Percentiles rank a stretch among this genome's conserved stretches.
phyloP scores from a whole-genome alignment of 1,139 yeast genomes.

The Nakaseomyces glabratus region DNA sequence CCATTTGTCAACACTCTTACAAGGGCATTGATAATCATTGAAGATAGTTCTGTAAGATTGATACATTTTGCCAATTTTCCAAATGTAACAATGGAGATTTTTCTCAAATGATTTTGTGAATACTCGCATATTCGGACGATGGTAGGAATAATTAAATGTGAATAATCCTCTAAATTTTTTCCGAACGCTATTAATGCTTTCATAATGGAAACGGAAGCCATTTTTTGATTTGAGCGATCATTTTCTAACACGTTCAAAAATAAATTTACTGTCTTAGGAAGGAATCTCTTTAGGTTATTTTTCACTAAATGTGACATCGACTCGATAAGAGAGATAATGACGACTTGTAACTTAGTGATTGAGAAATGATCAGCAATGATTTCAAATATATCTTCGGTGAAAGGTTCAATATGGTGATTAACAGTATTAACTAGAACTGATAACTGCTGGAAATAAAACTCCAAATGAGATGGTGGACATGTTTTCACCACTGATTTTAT shows the following conservation, averaged over 20 bases:
- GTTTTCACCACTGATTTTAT: constrained; percentile 75
- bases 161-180: constrained; percentile 76
- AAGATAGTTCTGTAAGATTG: constrained; percentile 77
- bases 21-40: constrained; percentile 82
- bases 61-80: constrained; percentile 74
- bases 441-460: constrained; percentile 82
- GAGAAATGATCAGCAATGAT: constrained; percentile 70
- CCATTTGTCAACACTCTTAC: constrained; percentile 54
- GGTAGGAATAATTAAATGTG: constrained; percentile 77
- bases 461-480: constrained; percentile 75
- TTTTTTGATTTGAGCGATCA: constrained; percentile 56
- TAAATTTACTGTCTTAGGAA: constrained; percentile 70
- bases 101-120: constrained; percentile 48
- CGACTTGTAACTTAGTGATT: constrained; percentile 59
- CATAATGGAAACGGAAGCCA: constrained; percentile 67
- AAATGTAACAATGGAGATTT: constrained; percentile 73
- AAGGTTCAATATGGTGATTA: constrained; percentile 82
- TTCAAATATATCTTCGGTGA: constrained; percentile 64
- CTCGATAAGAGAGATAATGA: constrained; percentile 74
- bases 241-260: constrained; percentile 70
- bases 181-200: constrained; percentile 88
- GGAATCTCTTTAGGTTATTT: constrained; percentile 80
- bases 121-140: constrained; percentile 73
- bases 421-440: constrained; percentile 74
- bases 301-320: constrained; percentile 79